Evolutionary conservation across 495 filamentous ascomycete genomes (phyloP), one percentile per base, ranked within the genome.

Genomic region (Oidiodendron maius): DNA sequence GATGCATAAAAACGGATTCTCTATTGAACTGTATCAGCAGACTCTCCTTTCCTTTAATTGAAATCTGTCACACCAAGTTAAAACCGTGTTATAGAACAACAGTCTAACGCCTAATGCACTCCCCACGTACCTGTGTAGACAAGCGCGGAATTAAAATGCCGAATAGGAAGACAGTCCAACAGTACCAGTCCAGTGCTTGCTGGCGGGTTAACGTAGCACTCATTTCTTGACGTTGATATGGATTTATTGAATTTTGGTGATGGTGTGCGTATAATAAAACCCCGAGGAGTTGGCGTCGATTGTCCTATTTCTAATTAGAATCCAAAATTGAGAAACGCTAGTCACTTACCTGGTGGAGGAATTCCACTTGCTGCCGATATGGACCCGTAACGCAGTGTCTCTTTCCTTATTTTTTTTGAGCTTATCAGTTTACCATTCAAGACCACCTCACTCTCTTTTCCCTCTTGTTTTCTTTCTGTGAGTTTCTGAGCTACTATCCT

Each of bases 391-490:
- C 55, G 38, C n/a, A 44, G 52, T 30, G 46, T 55, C 34, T 50
- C 55, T 20, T 55, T 54, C 22, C 45, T 48, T 8, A 54, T 6
- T 39, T 41, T 54, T 43, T 41, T 50, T 3, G 26, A 10, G 17
- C 34, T 25, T 9, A 58, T 42, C 22, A 36, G 45, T 0, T 37
- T 26, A 2, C 48, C 41, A 34, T 43, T 43, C 22, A 44, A 17
- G 23, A 28, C 21, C 16, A 58, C 26, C 32, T 55, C 49, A 35
- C 45, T 58, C 20, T 55, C 48, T 40, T 51, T 58, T 11, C 24
- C 23, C 17, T 35, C 13, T 25, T 17, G 10, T 40, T 48, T 50
- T 21, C 55, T 42, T 34, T 49, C 40, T 8, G 18, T 16, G 16
- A 58, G 20, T 37, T 51, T 49, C 13, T 38, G 47, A 48, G 35